Evolutionary conservation across 495 filamentous ascomycete genomes (phyloP).

Genomic region (Thermothielavioides terrestris): DNA sequence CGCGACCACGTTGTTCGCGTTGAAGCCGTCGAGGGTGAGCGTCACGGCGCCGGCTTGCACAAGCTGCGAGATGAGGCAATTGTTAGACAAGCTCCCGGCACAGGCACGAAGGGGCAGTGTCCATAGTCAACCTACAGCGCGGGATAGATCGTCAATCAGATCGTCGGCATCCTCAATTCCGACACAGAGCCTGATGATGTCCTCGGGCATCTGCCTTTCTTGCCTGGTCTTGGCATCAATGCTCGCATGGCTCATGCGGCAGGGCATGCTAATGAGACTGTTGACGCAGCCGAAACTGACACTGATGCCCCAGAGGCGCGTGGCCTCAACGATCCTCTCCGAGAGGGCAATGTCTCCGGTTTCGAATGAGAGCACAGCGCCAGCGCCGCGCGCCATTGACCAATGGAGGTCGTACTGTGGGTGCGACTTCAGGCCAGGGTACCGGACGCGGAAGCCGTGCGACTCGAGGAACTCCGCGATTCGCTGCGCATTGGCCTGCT

Average conservation of each 20-base stretch:
- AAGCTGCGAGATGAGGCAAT: slow-evolving; percentile 45
- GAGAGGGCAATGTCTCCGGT: slow-evolving; percentile 74
- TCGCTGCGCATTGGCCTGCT: slow-evolving; percentile 80
- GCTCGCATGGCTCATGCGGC: slow-evolving; percentile 97
- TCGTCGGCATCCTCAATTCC: slow-evolving; percentile 94
- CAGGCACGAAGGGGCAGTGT: background rate
- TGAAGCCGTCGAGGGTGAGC: slow-evolving; percentile 68
- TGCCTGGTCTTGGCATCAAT: slow-evolving; percentile 89
- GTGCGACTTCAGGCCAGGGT: slow-evolving; percentile 86
- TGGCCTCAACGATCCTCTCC: slow-evolving; percentile 88
- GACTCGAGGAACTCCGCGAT: slow-evolving; percentile 89
- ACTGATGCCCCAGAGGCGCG: slow-evolving; percentile 85
- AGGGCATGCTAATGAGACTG: slow-evolving; percentile 97
- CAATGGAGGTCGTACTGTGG: slow-evolving; percentile 94
- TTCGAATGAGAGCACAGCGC: slow-evolving; percentile 92
- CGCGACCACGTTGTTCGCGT: slow-evolving; percentile 38
- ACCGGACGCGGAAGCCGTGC: slow-evolving; percentile 89
- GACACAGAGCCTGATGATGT: slow-evolving; percentile 89
- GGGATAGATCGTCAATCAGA: slow-evolving; percentile 82
- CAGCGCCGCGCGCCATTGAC: slow-evolving; percentile 87
- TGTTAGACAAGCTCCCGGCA: background rate
- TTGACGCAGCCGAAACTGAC: slow-evolving; percentile 98
- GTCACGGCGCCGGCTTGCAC: slow-evolving; percentile 90
- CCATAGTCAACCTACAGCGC: slow-evolving; percentile 71
- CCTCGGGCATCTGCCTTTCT: slow-evolving; percentile 89